Evolutionary conservation across 371 early-diverging fungal genomes (phyloP).

Genomic region (Mortierella sp.): DNA sequence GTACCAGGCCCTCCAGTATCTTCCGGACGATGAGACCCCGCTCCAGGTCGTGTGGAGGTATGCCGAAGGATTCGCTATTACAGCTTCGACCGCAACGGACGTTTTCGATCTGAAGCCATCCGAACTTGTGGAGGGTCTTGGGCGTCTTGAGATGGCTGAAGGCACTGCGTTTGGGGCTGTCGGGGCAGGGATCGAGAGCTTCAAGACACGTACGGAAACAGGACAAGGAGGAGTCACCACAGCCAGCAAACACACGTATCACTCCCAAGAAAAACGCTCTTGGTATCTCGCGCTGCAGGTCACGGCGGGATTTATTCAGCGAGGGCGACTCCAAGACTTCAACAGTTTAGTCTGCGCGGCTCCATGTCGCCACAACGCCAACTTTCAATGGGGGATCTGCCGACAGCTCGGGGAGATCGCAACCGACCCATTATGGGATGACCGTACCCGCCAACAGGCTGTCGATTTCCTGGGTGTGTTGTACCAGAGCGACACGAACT

Average conservation of each 20-base stretch:
- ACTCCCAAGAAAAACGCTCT: not conserved
- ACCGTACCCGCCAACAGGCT: not conserved
- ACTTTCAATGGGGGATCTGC: slow-evolving; percentile 2
- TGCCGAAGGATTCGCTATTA: not conserved
- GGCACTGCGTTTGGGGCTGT: not conserved
- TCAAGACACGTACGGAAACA: not conserved
- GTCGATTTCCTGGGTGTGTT: not conserved
- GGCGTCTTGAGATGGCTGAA: not conserved
- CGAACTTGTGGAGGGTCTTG: not conserved
- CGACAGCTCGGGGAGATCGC: not conserved
- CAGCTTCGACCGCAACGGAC: not conserved
- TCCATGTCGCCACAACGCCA: not conserved
- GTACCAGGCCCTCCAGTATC: slow-evolving; percentile 6
- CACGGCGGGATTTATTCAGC: not conserved
- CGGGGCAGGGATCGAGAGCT: not conserved
- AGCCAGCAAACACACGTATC: not conserved
- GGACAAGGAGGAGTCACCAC: not conserved
- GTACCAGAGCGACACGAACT: not conserved
- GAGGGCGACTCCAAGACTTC: not conserved
- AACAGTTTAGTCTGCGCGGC: not conserved
- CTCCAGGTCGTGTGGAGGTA: not conserved
- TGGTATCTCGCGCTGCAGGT: slow-evolving; percentile 11
- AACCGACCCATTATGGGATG: not conserved
- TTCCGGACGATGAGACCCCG: slow-evolving; percentile 6
- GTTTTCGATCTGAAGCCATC: not conserved